Evolutionary conservation across 2,329 filamentous ascomycete genomes (phyloP), one percentile per base, ranked within the genome.

Genomic region (Colletotrichum musae): DNA sequence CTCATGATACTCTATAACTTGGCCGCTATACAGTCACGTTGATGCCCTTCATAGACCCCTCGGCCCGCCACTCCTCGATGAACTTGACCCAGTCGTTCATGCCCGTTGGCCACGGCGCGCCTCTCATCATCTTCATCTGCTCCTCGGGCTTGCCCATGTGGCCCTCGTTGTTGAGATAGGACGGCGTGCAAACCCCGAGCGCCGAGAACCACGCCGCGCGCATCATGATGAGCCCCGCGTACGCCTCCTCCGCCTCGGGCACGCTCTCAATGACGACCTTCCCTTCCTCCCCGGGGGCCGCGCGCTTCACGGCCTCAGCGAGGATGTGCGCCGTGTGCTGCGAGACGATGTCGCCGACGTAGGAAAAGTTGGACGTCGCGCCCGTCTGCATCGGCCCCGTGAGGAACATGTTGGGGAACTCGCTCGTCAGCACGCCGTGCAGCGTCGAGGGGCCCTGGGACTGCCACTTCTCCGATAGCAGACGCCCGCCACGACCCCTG

Each of bases 391-490:
- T 64, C 0, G 80, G 73, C 13, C 83, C 82, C 0, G 81, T 73
- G 72, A 85, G 83, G 80, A 88, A 86, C 54, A 89, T 72, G 71
- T 90, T 90, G 1, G 88, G 88, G 68, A 90, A 90, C 0, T 80
- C 82, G 70, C 78, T 77, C 0, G 79, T 82, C 5, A 80, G 75
- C 6, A 85, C 75, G 10, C 87, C 88, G 74, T 90, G 88, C 0
- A 90, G 78, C 0, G 88, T 89, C 0, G 78, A 73, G 0, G 84
- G 74, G 0, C 84, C 86, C 0, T 80, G 66, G 1, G 47, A 41
- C 2, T 64, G 39, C 78, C 85, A 87, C 71, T 85, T 84, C 3
- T 85, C 77, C 9, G 81, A 80, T 45, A 89, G 75, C 13, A 83
- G 77, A 4, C 77, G 66, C 1, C 84, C 84, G 41, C 80, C 74